Evolutionary conservation across 371 early-diverging fungal genomes (phyloP), one percentile per base, ranked within the genome.

Genomic region (Circinella umbellata): DNA sequence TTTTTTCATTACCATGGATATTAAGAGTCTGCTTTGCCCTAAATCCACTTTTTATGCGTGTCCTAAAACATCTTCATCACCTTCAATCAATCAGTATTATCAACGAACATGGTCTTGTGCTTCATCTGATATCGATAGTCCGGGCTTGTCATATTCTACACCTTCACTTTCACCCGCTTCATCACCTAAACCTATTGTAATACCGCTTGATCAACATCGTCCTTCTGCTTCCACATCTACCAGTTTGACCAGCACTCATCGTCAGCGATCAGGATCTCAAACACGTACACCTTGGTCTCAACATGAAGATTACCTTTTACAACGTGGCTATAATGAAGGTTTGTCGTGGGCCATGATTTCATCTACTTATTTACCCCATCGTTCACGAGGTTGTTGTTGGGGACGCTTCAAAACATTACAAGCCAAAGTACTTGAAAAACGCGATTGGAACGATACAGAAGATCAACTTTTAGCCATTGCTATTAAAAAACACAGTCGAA

Each of bases 271-370:
- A 6, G 60, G 51, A 39, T 62, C 67, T 38, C 81, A 81, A 61
- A 79, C 82, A 15, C 77, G 82, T 34, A 77, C 73, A 42, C 82
- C 82, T 36, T 81, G 82, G 82, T 73, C 79, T 15, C 66, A 72
- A 3, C 69, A 74, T 7, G 82, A 81, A 72, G 82, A 81, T 53
- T 73, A 73, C 35, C 59, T 81, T 46, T 57, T 81, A 38, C 73
- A 76, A 61, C 73, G 74, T 47, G 82, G 82, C 0, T 81, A 79
- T 55, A 70, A 64, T n/a, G 77, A 81, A 75, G 82, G 79, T 11
- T 51, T 81, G 10, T 81, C 82, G 27, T 81, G 82, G 82, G 79
- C 79, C 11, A 74, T 77, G 78, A 77, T 81, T 53, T 81, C 82
- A 11, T 67, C 82, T 4, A 81, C 76, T 1, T 81, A 81, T 46